Evolutionary conservation across 257 asterid genomes (phyloP).

Genomic region (Salvia rosmarinus): DNA sequence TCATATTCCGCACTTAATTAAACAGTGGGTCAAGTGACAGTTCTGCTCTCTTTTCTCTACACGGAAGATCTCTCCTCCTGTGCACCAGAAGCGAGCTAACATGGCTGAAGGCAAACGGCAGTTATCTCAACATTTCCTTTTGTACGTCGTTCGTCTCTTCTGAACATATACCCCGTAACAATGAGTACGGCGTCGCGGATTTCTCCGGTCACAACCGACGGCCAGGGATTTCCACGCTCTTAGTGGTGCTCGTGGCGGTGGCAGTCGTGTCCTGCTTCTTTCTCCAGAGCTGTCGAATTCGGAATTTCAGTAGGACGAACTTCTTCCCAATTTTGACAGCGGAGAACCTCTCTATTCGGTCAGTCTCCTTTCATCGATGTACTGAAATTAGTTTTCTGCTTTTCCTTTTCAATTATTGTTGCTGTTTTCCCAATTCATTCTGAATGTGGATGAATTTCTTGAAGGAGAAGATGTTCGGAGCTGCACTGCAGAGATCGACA

Average conservation of each 20-base stretch:
- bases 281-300: slow-evolving; percentile 29
- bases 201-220: slow-evolving; percentile 30
- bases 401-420: not conserved
- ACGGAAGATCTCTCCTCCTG: too few species aligned
- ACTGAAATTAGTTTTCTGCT: not conserved
- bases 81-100: slow-evolving; percentile 17
- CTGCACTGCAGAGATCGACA: not conserved
- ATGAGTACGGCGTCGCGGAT: slow-evolving; percentile 24
- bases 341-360: slow-evolving; percentile 29
- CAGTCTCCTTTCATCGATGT: slow-evolving; percentile 20
- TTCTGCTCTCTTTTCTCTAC: too few species aligned
- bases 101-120: slow-evolving; percentile 31
- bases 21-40: too few species aligned
- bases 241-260: slow-evolving; percentile 26
- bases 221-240: slow-evolving; percentile 28
- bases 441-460: not conserved
- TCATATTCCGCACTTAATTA: too few species aligned
- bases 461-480: slow-evolving; percentile 10
- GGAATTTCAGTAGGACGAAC: slow-evolving; percentile 28
- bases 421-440: not conserved
- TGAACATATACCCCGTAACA: not conserved
- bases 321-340: slow-evolving; percentile 25
- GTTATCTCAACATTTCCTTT: slow-evolving; percentile 18
- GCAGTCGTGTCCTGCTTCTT: slow-evolving; percentile 34
- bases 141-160: slow-evolving; percentile 16